These are phyloP conservation scores for Apostasia ramifera DNA, from an alignment of 106 monocot species.

Conservation along the genomic window DNA sequence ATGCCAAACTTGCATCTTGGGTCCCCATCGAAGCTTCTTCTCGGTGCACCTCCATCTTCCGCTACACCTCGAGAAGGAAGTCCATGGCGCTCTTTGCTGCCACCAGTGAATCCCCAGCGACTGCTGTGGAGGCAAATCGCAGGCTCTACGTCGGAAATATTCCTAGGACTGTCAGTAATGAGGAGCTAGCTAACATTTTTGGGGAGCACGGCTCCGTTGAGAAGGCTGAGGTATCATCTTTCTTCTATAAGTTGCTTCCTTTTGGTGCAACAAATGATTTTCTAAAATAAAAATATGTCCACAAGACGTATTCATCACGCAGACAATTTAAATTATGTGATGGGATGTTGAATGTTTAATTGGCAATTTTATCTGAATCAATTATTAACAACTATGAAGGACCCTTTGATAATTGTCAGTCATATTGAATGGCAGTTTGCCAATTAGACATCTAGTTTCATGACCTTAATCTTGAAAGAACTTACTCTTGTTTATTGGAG, in stretches of 20 bases:
- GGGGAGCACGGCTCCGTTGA: slow-evolving; percentile 77
- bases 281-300: no score
- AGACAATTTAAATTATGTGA: no score
- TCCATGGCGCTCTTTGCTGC: slow-evolving; percentile 7
- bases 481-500: no score
- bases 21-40: background rate
- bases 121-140: slow-evolving; percentile 31
- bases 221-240: slow-evolving; percentile 70
- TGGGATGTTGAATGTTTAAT: no score
- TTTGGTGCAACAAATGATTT: background rate
- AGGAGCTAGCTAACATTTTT: slow-evolving; percentile 64
- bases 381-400: no score
- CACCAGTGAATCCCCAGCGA: slow-evolving; percentile 10
- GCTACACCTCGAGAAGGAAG: background rate
- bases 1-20: background rate
- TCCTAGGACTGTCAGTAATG: slow-evolving; percentile 54
- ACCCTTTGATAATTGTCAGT: no score
- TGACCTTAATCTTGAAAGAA: no score
- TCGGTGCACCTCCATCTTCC: background rate
- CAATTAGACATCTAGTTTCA: no score
- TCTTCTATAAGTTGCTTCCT: background rate
- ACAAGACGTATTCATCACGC: no score
- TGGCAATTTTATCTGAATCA: no score
- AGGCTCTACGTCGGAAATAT: slow-evolving; percentile 93
- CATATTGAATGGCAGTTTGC: no score